These are phyloP conservation scores for Phytopythium delawarense DNA, from an alignment of 352 stramenopile genomes.

Conservation along the genomic window DNA sequence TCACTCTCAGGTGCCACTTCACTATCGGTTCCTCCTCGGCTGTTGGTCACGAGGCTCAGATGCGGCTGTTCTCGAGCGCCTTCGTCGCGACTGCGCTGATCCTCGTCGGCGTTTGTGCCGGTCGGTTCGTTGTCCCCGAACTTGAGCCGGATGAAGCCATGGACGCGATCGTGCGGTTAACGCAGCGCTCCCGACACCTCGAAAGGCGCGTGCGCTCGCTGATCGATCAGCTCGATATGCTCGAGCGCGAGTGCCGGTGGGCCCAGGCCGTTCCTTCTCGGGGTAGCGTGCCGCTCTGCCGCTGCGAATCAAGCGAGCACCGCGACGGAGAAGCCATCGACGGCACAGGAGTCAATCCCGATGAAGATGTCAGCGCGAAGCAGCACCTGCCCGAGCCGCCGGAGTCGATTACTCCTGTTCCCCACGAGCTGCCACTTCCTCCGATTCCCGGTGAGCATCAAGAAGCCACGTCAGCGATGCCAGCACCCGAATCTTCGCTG, in stretches of 20 bases:
- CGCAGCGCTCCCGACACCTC: neutral
- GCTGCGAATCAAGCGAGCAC: neutral
- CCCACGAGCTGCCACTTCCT: neutral
- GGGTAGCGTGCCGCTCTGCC: neutral
- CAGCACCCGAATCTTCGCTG: neutral
- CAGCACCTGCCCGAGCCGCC: neutral
- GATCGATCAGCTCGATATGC: neutral
- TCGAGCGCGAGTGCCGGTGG: neutral
- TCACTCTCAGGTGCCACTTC: neutral
- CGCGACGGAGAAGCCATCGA: neutral
- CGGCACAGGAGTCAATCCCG: neutral
- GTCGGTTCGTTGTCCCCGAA: neutral
- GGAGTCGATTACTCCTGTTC: neutral
- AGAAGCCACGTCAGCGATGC: neutral
- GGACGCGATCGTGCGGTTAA: neutral
- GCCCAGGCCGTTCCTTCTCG: neutral
- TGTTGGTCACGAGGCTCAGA: neutral
- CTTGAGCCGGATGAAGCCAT: neutral
- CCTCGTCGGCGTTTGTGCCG: neutral
- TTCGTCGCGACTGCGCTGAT: neutral
- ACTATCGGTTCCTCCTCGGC: neutral
- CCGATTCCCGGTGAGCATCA: neutral
- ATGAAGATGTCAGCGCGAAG: neutral
- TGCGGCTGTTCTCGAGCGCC: neutral
- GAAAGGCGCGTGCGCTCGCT: neutral